phyloP scores from a whole-genome alignment of 371 early-diverging fungal genomes.

The Mucor sp. region DNA sequence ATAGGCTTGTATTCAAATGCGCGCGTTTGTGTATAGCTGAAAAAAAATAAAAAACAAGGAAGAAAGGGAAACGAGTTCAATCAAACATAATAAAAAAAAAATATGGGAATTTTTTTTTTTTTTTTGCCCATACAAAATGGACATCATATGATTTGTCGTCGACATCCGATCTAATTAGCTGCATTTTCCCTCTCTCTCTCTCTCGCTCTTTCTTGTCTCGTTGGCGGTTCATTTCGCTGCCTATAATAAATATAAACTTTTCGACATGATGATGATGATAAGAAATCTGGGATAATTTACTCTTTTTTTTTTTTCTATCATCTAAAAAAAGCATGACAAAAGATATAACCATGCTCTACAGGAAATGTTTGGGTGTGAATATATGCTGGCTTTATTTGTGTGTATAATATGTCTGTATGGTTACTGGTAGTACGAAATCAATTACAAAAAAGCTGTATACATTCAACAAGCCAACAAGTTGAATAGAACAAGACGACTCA shows the following conservation, averaged over 20 bases:
- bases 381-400: not conserved
- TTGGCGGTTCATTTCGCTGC: not conserved
- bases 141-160: conserved; percentile 3
- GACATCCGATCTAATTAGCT: not conserved
- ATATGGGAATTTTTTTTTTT: conserved; percentile 2
- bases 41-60: not conserved
- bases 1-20: not conserved
- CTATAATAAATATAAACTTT: no score
- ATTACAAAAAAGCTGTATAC: not conserved
- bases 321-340: no score
- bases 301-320: not conserved
- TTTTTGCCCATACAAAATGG: not conserved
- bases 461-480: not conserved
- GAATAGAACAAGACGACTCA: no score
- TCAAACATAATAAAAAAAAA: not conserved
- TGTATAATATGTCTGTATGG: not conserved
- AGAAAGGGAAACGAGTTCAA: not conserved
- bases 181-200: not conserved
- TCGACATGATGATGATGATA: no score
- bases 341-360: no score
- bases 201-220: not conserved
- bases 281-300: no score
- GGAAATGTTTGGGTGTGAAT: not conserved
- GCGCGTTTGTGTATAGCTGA: not conserved
- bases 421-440: not conserved